Evolutionary conservation across 106 monocot genomes (phyloP), one percentile per base, ranked within the genome.

Genomic region (Dendrobium officinale): DNA sequence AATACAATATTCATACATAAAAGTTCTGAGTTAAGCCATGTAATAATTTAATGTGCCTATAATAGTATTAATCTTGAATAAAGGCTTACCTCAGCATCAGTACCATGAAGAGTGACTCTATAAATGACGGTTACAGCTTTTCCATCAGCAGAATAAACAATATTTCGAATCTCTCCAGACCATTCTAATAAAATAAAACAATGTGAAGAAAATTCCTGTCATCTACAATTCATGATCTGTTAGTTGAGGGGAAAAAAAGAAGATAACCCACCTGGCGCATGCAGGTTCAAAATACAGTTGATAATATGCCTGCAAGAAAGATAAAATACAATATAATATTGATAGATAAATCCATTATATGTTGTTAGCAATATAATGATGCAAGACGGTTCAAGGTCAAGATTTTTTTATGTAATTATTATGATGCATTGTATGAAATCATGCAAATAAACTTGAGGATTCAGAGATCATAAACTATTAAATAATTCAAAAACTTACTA

Each of bases 41-140:
- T 13, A 51, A 51, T 51, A 51, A 13, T 51, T 27, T 51, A 66
- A 22, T 41, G 72, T 72, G 72, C 43, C 31, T n/a, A 75, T 4
- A 51, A 11, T 49, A 76, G 45, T 27, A 49, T 24, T 76, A 49
- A 26, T 7, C 9, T 76, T 0, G 26, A 76, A 9, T 9, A 15
- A 77, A 47, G 19, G 29, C 77, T 9, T 98, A 99, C 98, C 98
- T 99, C 99, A 55, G 93, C 92, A 89, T 99, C 99, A 77, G 93
- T 93, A 17, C 95, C 99, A 85, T 93, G 88, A 13, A 99, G 88
- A 45, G 95, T 99, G 20, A 99, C 95, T 48, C 95, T 91, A 73
- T 99, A 99, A 54, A 99, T 87, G 82, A 99, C 93, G n/a, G 99
- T 86, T 11, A 99, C 99, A 20, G 95, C 81, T 79, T 99, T 91